Percentiles rank a stretch among this genome's conserved stretches.
Evolutionary conservation across 1,284 basidiomycete species (phyloP).

Genomic region (Leccinum glutinopallens): DNA sequence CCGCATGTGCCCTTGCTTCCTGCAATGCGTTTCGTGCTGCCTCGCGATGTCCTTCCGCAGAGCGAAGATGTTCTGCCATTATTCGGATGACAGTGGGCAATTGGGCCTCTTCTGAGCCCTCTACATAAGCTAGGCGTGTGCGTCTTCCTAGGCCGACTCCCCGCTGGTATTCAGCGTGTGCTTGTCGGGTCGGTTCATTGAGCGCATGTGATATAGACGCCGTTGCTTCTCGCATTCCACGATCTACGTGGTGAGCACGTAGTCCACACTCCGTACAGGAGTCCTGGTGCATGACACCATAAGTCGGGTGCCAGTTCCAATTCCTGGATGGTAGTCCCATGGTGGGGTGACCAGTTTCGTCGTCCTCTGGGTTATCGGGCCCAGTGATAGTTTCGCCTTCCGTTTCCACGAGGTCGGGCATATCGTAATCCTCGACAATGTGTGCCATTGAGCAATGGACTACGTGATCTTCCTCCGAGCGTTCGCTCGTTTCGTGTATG

Average conservation of each 20-base stretch:
- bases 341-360: not conserved
- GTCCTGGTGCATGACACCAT: not conserved
- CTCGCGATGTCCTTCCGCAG: not conserved
- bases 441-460: not conserved
- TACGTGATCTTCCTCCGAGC: accelerated
- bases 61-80: not conserved
- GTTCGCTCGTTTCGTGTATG: not conserved
- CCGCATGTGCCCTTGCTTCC: no score
- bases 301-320: not conserved
- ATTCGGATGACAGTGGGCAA: not conserved
- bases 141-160: not conserved
- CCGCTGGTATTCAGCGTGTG: not conserved
- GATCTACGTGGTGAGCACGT: not conserved
- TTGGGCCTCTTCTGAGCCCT: not conserved
- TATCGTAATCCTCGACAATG: not conserved
- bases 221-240: not conserved
- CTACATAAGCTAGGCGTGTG: not conserved
- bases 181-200: not conserved
- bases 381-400: not conserved
- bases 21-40: no score
- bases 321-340: not conserved
- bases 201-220: not conserved
- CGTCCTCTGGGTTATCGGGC: no score
- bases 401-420: not conserved
- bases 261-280: not conserved